Evolutionary conservation across 768 basidiomycete species (phyloP), one percentile per base, ranked within the genome.

Genomic region (Leccinum arenicola): DNA sequence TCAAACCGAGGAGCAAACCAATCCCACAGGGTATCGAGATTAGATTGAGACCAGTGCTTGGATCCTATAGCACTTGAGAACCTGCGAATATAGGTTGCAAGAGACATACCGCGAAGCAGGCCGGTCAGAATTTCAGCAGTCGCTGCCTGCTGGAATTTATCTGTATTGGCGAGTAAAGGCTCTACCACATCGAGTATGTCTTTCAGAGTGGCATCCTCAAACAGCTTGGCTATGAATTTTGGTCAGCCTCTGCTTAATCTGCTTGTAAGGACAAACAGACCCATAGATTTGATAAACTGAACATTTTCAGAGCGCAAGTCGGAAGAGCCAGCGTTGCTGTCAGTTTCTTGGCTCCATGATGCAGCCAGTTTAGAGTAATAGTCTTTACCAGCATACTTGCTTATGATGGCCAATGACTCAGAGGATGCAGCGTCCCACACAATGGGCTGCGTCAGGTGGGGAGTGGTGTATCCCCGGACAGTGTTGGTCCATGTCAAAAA

Each of bases 91-190:
- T n/a, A n/a, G 33, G 10, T 36, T 50, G 36, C 36, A 21, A 49
- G 47, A 15, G 9, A 57, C 76, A 54, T 68, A 88, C 89, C 93
- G 61, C 93, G 82, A 56, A 91, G 73, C 51, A 93, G 66, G 21
- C 93, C 94, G 36, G 83, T 78, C 27, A 95, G 69, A 33, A 94
- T 73, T 73, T 88, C 88, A 54, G 85, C 86, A 25, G 87, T 86
- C 29, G 91, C 91, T 25, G 93, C 82, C 69, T 93, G 93, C 73
- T 93, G 92, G 77, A 88, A 93, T 60, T 91, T 89, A 66, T 93
- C 89, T 17, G 79, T 56, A 52, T 88, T 89, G 35, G 73, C 75
- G 43, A 91, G 74, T 29, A 91, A 67, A 12, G 82, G 76, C 43
- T 94, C 90, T 36, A 88, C 77, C 17, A 78, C 75, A 14, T 74